A percentile compares a stretch with the other conserved stretches of the same genome.
Conservation (phyloP, 2,329 filamentous ascomycete genomes). For the Didymella pinodella region DNA sequence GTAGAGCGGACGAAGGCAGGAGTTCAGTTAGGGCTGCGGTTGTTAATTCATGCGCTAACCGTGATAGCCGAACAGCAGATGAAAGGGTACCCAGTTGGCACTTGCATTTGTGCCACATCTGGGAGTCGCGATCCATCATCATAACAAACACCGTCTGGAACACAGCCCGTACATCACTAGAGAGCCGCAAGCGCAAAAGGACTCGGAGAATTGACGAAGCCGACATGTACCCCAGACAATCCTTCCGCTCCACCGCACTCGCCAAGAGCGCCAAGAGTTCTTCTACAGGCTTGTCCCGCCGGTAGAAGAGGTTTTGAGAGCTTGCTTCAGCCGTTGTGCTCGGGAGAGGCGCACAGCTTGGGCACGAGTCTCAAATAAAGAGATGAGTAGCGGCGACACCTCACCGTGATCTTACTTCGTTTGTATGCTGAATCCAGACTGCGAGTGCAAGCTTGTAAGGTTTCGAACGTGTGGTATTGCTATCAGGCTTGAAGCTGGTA, state of each 20-base stretch:
- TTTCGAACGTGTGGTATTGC: background rate
- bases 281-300: conserved; percentile 39
- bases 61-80: conserved; percentile 13
- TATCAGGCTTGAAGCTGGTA: background rate
- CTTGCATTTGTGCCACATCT: conserved; percentile 14
- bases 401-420: background rate
- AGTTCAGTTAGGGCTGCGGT: conserved; percentile 18
- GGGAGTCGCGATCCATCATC: conserved; percentile 2
- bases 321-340: conserved; percentile 24
- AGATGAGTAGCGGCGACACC: background rate
- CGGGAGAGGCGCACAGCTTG: background rate
- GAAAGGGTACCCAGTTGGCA: conserved; percentile 13
- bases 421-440: background rate
- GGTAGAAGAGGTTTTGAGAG: conserved; percentile 30
- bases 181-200: background rate
- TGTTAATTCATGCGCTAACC: conserved; percentile 16
- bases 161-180: background rate
- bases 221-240: conserved; percentile 20
- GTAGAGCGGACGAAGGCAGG: conserved; percentile 14
- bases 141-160: background rate
- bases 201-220: conserved; percentile 6
- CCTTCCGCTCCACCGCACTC: conserved; percentile 23
- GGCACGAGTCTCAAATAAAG: background rate
- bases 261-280: conserved; percentile 24
- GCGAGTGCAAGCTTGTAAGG: background rate